These are phyloP conservation scores for Logfia minima DNA, from an alignment of 129 eudicot species.

Conservation along the genomic window DNA sequence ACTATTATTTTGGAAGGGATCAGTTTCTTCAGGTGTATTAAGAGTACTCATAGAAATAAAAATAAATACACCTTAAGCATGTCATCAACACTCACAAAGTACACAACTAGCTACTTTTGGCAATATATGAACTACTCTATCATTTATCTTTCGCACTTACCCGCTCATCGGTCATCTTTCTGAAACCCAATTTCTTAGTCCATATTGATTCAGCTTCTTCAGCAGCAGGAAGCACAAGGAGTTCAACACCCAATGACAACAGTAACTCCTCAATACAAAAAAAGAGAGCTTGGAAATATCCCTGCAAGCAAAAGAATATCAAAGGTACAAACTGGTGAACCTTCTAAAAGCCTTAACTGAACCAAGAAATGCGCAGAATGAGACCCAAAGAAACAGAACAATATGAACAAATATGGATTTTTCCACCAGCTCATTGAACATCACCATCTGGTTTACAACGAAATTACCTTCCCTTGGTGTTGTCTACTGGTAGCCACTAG, in stretches of 20 bases:
- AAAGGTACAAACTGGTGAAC: not conserved
- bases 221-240: slow-evolving; percentile 94
- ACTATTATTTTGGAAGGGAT: not conserved
- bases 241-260: slow-evolving; percentile 64
- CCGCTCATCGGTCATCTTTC: slow-evolving; percentile 69
- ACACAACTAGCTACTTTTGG: not conserved
- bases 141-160: slow-evolving; percentile 47
- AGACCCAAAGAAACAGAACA: not conserved
- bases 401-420: not conserved
- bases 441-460: slow-evolving; percentile 4
- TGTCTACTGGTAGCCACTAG: slow-evolving; percentile 89
- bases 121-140: slow-evolving; percentile 3
- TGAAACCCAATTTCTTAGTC: slow-evolving; percentile 84
- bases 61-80: no score
- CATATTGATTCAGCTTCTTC: slow-evolving; percentile 93
- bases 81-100: no score
- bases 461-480: slow-evolving; percentile 85
- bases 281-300: slow-evolving; percentile 80
- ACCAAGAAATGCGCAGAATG: no score
- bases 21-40: not conserved
- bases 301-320: slow-evolving; percentile 45
- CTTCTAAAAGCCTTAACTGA: not conserved
- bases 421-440: not conserved
- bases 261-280: slow-evolving; percentile 74
- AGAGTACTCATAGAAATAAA: not conserved